Percentiles rank a stretch among this genome's conserved stretches.
phyloP scores from a whole-genome alignment of 768 basidiomycete species.

The Rhodosporidiobolus odoratus region DNA sequence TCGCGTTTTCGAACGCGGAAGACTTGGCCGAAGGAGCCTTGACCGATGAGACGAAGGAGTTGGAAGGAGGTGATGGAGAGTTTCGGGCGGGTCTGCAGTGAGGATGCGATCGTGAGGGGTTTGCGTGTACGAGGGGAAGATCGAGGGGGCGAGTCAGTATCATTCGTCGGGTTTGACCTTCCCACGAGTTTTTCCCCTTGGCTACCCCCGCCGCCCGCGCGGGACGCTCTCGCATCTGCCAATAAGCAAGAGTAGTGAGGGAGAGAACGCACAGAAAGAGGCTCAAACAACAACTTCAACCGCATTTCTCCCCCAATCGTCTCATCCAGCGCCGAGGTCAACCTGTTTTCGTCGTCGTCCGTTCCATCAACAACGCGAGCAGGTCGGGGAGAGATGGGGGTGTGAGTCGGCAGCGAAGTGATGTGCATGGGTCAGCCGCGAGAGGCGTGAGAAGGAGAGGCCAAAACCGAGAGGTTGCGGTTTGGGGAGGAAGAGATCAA shows the following conservation, averaged over 20 bases:
- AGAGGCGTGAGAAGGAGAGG: too few species aligned
- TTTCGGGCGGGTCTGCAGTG: constrained; percentile 22
- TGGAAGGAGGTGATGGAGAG: constrained; percentile 64
- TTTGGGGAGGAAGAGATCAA: too few species aligned
- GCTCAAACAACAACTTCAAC: constrained; percentile 84
- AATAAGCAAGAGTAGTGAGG: not conserved
- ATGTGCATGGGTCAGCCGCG: not conserved
- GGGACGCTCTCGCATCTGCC: not conserved
- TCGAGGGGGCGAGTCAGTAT: not conserved
- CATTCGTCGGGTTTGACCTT: not conserved
- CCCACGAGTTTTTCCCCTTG: not conserved
- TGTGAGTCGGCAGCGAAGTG: not conserved
- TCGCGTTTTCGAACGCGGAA: constrained; percentile 97
- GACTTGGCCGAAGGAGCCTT: constrained; percentile 89
- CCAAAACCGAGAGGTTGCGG: too few species aligned
- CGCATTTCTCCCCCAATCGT: constrained; percentile 83
- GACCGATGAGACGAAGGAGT: constrained; percentile 93
- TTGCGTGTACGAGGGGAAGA: not conserved
- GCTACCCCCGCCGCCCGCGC: too few species aligned
- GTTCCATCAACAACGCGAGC: too few species aligned
- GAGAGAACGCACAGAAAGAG: constrained; percentile 62
- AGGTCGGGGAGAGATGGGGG: too few species aligned
- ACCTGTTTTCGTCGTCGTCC: not conserved
- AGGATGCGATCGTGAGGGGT: too few species aligned
- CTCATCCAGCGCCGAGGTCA: constrained; percentile 50